These are phyloP conservation scores for Ascosphaera apis DNA, from an alignment of 2,329 filamentous ascomycete genomes.

Conservation along the genomic window DNA sequence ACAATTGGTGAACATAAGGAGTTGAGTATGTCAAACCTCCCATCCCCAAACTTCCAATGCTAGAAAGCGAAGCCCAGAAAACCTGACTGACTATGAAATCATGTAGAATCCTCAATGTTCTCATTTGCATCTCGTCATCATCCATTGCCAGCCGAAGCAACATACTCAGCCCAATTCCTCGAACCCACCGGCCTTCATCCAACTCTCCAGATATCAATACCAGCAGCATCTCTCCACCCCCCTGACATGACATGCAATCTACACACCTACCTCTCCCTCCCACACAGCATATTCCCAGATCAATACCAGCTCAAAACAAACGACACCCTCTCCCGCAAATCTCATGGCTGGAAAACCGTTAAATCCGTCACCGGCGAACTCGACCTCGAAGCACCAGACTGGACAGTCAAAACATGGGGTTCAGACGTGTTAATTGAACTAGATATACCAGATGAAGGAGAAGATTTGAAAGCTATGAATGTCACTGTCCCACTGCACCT, in stretches of 20 bases:
- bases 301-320: slow-evolving; percentile 49
- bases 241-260: slow-evolving; percentile 39
- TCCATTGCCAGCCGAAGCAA: slow-evolving; percentile 23
- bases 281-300: slow-evolving; percentile 62
- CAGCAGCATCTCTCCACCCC: slow-evolving; percentile 20
- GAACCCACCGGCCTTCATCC: slow-evolving; percentile 64
- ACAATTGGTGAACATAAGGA: slow-evolving; percentile 53
- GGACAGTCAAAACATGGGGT: slow-evolving; percentile 55
- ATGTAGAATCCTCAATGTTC: slow-evolving; percentile 49
- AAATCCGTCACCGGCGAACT: slow-evolving; percentile 50
- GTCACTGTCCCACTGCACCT: slow-evolving; percentile 54
- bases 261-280: slow-evolving; percentile 63
- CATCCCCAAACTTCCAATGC: not conserved
- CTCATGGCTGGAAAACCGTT: slow-evolving; percentile 52
- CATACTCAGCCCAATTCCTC: slow-evolving; percentile 42
- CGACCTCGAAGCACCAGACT: slow-evolving; percentile 77
- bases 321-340: slow-evolving; percentile 46
- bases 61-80: not conserved
- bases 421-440: slow-evolving; percentile 57
- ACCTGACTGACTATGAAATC: slow-evolving; percentile 4
- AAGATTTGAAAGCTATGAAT: slow-evolving; percentile 15
- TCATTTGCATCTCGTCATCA: slow-evolving; percentile 64
- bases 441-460: slow-evolving; percentile 26
- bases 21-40: slow-evolving; percentile 26
- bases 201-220: slow-evolving; percentile 45